Evolutionary conservation across 352 stramenopile genomes (phyloP).

Genomic region (Phytophthora nicotianae): DNA sequence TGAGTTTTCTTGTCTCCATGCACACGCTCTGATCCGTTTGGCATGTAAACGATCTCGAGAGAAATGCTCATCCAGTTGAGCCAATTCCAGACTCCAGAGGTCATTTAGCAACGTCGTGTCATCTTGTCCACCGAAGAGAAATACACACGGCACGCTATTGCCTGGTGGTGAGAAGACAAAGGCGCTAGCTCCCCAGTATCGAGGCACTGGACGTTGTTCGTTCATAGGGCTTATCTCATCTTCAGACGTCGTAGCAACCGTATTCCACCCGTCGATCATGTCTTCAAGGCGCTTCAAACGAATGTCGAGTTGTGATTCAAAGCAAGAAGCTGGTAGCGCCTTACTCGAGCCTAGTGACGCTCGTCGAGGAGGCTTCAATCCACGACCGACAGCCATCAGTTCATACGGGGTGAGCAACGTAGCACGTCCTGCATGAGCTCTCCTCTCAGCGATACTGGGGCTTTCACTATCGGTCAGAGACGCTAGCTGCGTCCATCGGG

Average conservation of each 20-base stretch:
- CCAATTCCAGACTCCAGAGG: conserved; percentile 60
- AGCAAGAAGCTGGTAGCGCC: conserved; percentile 21
- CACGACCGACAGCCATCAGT: conserved; percentile 45
- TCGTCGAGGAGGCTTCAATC: conserved; percentile 29
- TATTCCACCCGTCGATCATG: conserved; percentile 43
- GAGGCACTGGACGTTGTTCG: conserved; percentile 23
- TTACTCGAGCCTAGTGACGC: conserved; percentile 30
- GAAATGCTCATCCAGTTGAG: conserved; percentile 39
- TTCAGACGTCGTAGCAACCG: conserved; percentile 14
- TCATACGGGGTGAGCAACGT: conserved; percentile 57
- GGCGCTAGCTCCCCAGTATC: conserved; percentile 53
- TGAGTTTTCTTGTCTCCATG: conserved; percentile 53
- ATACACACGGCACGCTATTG: conserved; percentile 30
- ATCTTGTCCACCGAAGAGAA: conserved; percentile 75
- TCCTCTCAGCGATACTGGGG: conserved; percentile 31
- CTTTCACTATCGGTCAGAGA: conserved; percentile 30
- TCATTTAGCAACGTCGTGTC: conserved; percentile 63
- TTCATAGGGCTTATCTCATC: conserved; percentile 2
- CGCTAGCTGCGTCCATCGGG: conserved; percentile 50
- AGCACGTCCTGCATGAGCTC: conserved; percentile 37
- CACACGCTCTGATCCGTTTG: conserved; percentile 38
- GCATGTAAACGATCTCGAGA: conserved; percentile 21
- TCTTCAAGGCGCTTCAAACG: conserved; percentile 48
- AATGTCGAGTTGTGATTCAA: conserved; percentile 40
- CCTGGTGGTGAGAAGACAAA: conserved; percentile 34